Percentiles rank a stretch among this genome's conserved stretches.
Conservation (phyloP, 495 filamentous ascomycete species). For the Diplogelasinospora grovesii region DNA sequence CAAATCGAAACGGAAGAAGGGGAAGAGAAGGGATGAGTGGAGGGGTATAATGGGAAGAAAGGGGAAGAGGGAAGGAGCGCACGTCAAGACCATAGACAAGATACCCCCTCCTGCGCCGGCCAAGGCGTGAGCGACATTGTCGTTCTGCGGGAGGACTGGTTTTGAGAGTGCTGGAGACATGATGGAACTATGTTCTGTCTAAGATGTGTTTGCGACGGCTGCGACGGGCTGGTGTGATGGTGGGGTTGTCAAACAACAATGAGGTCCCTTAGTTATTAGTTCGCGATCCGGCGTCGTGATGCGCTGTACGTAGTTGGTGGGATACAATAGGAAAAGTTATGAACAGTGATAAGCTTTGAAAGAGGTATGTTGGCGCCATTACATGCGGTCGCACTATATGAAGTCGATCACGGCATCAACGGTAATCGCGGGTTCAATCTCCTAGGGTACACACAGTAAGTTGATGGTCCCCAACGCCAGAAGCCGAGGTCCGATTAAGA, state of each 20-base stretch:
- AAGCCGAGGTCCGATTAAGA: conserved; percentile 22
- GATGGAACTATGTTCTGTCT: conserved; percentile 4
- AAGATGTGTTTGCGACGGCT: background rate
- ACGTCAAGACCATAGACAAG: conserved; percentile 93
- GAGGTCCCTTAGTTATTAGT: background rate
- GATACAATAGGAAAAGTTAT: background rate
- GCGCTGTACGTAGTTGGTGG: background rate
- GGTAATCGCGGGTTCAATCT: too few relatives aligned
- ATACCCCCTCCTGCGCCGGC: conserved; percentile 87
- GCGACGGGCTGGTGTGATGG: background rate
- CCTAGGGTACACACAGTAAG: too few relatives aligned
- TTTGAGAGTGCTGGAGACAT: conserved; percentile 40
- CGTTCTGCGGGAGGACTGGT: conserved; percentile 59
- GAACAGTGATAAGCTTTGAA: conserved; percentile 2
- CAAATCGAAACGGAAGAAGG: too few relatives aligned
- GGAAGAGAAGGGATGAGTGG: too few relatives aligned
- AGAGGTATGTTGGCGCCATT: conserved; percentile 11
- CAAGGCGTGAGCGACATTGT: conserved; percentile 86
- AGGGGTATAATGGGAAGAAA: background rate
- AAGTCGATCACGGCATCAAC: too few relatives aligned
- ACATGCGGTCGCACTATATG: background rate
- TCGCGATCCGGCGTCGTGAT: background rate
- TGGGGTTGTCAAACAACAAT: background rate
- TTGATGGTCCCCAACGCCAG: conserved; percentile 1
- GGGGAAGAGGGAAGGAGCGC: conserved; percentile 22